phyloP scores from a whole-genome alignment of 148 eudicot genomes.

The Vaccinium vitisidaea region DNA sequence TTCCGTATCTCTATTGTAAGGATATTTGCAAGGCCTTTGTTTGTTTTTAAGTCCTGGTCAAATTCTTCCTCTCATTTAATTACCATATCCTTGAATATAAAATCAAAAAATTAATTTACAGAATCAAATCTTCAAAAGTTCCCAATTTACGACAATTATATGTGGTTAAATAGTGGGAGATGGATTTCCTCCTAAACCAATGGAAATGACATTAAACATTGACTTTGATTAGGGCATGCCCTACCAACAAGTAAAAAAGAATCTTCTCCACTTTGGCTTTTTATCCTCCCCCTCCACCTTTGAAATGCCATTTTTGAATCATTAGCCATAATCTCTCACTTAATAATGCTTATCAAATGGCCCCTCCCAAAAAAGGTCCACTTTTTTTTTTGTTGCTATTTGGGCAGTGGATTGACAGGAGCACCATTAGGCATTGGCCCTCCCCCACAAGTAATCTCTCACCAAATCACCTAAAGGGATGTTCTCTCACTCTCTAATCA shows the following conservation, averaged over 20 bases:
- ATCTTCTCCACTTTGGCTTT: neutral
- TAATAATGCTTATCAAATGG: slow-evolving; percentile 4
- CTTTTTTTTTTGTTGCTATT: slow-evolving; percentile 8
- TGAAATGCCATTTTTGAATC: slow-evolving; percentile 8
- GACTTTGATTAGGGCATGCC: slow-evolving; percentile 16
- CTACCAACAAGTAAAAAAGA: slow-evolving; percentile 10
- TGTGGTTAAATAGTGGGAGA: neutral
- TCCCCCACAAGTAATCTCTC: slow-evolving; percentile 12
- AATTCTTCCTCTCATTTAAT: neutral
- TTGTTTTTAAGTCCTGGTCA: neutral
- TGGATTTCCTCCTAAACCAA: neutral
- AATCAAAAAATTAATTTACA: neutral
- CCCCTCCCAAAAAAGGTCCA: neutral
- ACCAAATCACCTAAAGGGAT: neutral
- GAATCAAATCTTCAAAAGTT: slow-evolving; percentile 14
- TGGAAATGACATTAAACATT: neutral
- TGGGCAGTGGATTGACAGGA: neutral
- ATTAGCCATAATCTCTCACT: slow-evolving; percentile 18
- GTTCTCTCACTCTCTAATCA: neutral
- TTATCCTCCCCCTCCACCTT: slow-evolving; percentile 8
- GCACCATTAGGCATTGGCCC: slow-evolving; percentile 1
- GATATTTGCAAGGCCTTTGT: neutral
- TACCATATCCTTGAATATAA: neutral
- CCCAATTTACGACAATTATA: neutral
- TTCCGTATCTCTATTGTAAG: neutral